Conservation (phyloP, 2,329 filamentous ascomycete genomes). For the Teratosphaeria viscida region DNA sequence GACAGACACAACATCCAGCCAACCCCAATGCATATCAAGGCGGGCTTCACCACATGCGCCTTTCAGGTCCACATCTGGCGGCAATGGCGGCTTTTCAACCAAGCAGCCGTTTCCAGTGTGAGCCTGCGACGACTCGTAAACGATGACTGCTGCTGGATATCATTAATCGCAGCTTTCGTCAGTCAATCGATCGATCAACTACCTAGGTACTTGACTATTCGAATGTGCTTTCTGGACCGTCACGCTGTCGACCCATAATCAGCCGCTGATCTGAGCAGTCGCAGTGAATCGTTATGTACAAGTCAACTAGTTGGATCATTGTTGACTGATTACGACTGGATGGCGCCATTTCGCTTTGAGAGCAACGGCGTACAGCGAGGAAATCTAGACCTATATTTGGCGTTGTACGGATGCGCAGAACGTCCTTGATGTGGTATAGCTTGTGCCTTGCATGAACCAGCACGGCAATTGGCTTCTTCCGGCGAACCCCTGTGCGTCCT, state of each 20-base stretch:
- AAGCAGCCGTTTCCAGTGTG: not conserved
- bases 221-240: too few relatives aligned
- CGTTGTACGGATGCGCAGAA: not conserved
- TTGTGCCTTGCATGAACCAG: not conserved
- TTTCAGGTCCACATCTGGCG: not conserved
- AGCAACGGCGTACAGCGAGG: not conserved
- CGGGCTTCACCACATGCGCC: not conserved
- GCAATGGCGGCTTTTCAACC: not conserved
- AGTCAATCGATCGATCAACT: too few relatives aligned
- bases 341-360: not conserved
- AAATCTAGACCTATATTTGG: not conserved
- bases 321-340: not conserved
- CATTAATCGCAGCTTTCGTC: too few relatives aligned
- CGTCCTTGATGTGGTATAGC: not conserved
- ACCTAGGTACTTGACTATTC: too few relatives aligned
- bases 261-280: too few relatives aligned
- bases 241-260: too few relatives aligned
- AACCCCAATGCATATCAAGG: not conserved
- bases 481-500: not conserved
- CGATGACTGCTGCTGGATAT: not conserved
- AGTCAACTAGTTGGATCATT: too few relatives aligned
- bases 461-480: not conserved
- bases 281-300: too few relatives aligned
- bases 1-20: not conserved
- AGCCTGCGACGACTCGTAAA: not conserved